Evolutionary conservation across 129 eudicot species (phyloP).

Genomic region (Ambrosia trifida): DNA sequence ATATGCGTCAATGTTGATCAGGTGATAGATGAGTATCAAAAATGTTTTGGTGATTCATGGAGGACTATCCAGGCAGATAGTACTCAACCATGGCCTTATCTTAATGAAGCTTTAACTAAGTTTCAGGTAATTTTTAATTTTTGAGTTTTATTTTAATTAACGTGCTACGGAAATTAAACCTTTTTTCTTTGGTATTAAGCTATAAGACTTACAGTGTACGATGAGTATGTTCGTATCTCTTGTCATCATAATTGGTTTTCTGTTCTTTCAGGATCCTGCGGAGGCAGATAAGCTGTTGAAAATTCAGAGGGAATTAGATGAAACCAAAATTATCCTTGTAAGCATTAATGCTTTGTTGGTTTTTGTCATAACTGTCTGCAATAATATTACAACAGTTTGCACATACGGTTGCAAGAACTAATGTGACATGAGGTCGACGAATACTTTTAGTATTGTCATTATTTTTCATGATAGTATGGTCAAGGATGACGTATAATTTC

Average conservation of each 20-base stretch:
- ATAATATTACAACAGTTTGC: not conserved
- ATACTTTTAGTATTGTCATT: too few relatives aligned
- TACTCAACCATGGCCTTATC: constrained; percentile 84
- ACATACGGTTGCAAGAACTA: not conserved
- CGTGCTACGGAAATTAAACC: not conserved
- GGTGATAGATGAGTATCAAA: constrained; percentile 87
- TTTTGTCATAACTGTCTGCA: not conserved
- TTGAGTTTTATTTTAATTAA: not conserved
- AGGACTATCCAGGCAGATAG: constrained; percentile 65
- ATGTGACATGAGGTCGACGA: too few relatives aligned
- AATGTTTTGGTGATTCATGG: constrained; percentile 90
- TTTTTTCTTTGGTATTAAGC: constrained; percentile 2
- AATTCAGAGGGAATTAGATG: constrained; percentile 94
- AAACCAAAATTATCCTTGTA: constrained; percentile 94
- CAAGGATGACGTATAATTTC: too few relatives aligned
- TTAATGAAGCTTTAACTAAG: constrained; percentile 71
- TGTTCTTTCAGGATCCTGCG: constrained; percentile 66
- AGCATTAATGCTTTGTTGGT: constrained; percentile 28
- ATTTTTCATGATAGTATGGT: too few relatives aligned
- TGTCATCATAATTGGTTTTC: not conserved
- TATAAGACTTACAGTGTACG: not conserved
- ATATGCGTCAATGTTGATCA: constrained; percentile 27
- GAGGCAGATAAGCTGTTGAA: constrained; percentile 95
- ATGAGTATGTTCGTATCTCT: constrained; percentile 4
- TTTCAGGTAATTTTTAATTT: constrained; percentile 61